Conservation (phyloP, 805 yeast genomes). For the baker's yeast (Saccharomyces cerevisiae) region DNA sequence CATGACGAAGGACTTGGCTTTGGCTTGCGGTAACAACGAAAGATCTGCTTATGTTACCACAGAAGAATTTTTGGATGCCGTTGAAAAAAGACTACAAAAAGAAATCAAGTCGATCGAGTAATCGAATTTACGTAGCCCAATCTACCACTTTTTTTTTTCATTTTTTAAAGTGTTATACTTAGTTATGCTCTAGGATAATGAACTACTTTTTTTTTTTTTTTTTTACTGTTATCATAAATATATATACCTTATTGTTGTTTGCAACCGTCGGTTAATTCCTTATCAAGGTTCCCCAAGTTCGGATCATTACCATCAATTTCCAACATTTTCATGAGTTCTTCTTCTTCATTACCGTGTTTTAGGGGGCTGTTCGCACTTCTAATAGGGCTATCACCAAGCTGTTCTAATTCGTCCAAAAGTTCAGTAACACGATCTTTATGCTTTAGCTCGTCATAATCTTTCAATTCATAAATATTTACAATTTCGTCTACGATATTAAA, state of each 20-base stretch:
- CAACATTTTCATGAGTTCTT: constrained; percentile 18
- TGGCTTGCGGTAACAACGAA: constrained; percentile 56
- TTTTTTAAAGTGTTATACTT: background rate
- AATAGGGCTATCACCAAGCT: constrained; percentile 29
- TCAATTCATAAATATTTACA: constrained; percentile 56
- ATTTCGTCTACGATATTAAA: constrained; percentile 52
- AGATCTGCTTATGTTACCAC: constrained; percentile 63
- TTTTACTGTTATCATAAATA: background rate
- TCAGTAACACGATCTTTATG: constrained; percentile 19
- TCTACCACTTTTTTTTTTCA: background rate
- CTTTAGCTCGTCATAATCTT: constrained; percentile 36
- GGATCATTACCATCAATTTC: constrained; percentile 21
- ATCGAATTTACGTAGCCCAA: background rate
- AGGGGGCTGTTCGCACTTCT: constrained; percentile 15
- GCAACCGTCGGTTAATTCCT: constrained; percentile 26
- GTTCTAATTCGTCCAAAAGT: constrained; percentile 24
- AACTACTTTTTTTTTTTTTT: background rate
- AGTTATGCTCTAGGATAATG: background rate
- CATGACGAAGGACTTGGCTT: constrained; percentile 78
- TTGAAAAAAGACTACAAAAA: constrained; percentile 46
- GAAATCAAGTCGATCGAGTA: background rate
- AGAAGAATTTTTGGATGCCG: constrained; percentile 70
- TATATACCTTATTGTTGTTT: constrained; percentile 18
- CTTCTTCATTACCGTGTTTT: constrained; percentile 6
- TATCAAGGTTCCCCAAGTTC: constrained; percentile 18